phyloP scores from a whole-genome alignment of 2,329 filamentous ascomycete genomes.

The Cytospora mali region DNA sequence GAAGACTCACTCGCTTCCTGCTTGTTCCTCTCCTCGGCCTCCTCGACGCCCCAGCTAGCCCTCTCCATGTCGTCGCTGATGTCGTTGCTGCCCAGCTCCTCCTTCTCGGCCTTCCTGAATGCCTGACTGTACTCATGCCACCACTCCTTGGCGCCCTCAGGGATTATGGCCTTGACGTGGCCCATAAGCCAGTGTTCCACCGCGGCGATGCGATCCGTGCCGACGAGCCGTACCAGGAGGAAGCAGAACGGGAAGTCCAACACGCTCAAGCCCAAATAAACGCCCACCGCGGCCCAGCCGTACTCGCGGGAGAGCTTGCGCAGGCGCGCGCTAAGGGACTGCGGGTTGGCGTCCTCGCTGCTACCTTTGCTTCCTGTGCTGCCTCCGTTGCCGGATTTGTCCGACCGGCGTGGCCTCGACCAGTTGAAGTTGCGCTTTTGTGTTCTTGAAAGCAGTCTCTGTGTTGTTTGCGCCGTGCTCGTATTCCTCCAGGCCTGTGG shows the following conservation, averaged over 20 bases:
- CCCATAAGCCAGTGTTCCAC: constrained; percentile 70
- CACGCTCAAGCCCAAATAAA: constrained; percentile 81
- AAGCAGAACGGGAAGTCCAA: constrained; percentile 97
- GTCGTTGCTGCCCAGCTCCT: constrained; percentile 46
- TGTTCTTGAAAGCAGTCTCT: constrained; percentile 4
- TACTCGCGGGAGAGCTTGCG: constrained; percentile 89
- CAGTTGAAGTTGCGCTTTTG: constrained; percentile 23
- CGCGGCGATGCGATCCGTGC: constrained; percentile 78
- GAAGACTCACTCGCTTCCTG: constrained; percentile 72
- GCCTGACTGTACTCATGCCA: constrained; percentile 54
- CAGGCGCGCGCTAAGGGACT: constrained; percentile 69
- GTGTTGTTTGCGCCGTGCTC: not conserved
- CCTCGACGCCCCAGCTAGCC: constrained; percentile 62
- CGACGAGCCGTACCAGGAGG: constrained; percentile 78
- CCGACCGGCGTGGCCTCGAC: constrained; percentile 22
- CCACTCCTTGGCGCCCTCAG: constrained; percentile 57
- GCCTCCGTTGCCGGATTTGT: not conserved
- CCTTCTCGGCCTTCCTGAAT: constrained; percentile 48
- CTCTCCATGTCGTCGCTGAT: constrained; percentile 52
- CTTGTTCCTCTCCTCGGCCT: constrained; percentile 62
- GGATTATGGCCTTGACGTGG: constrained; percentile 59
- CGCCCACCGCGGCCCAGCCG: constrained; percentile 89
- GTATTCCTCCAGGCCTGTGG: not conserved
- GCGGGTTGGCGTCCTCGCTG: constrained; percentile 28
- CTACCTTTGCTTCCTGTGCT: not conserved